Conservation (phyloP, 768 basidiomycete species). For the Hygrophoropsis aurantiaca region DNA sequence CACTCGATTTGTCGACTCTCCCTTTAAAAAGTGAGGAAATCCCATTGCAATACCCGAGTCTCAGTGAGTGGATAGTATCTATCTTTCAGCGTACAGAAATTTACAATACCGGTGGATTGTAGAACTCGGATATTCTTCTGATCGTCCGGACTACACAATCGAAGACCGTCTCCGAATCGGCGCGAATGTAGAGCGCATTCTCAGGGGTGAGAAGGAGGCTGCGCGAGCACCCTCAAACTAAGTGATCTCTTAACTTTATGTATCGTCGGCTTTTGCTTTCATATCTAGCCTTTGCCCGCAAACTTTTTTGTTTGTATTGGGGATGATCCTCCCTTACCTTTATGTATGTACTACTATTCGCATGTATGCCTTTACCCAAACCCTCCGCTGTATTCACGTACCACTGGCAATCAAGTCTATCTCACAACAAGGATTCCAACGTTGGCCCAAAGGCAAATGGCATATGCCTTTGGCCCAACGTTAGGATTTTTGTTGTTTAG, state of each 20-base stretch:
- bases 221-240: slow-evolving; percentile 53
- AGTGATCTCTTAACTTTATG: not conserved
- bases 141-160: slow-evolving; percentile 44
- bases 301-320: too few relatives aligned
- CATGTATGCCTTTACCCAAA: too few relatives aligned
- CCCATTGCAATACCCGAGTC: slow-evolving; percentile 68
- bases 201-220: slow-evolving; percentile 65
- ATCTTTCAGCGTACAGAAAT: slow-evolving; percentile 4
- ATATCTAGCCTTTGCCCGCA: too few relatives aligned
- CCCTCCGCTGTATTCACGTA: too few relatives aligned
- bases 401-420: too few relatives aligned
- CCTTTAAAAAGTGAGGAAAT: slow-evolving; percentile 50
- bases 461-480: too few relatives aligned
- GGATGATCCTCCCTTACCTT: too few relatives aligned
- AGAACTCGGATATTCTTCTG: slow-evolving; percentile 74
- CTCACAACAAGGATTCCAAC: too few relatives aligned
- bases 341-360: too few relatives aligned
- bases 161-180: slow-evolving; percentile 66
- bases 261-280: too few relatives aligned
- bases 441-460: too few relatives aligned
- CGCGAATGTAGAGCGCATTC: slow-evolving; percentile 55
- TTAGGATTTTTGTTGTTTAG: too few relatives aligned
- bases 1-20: slow-evolving; percentile 60
- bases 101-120: not conserved
- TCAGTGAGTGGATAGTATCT: slow-evolving; percentile 44